Evolutionary conservation across 2,329 filamentous ascomycete genomes (phyloP).

Genomic region (Colletotrichum simmondsii): DNA sequence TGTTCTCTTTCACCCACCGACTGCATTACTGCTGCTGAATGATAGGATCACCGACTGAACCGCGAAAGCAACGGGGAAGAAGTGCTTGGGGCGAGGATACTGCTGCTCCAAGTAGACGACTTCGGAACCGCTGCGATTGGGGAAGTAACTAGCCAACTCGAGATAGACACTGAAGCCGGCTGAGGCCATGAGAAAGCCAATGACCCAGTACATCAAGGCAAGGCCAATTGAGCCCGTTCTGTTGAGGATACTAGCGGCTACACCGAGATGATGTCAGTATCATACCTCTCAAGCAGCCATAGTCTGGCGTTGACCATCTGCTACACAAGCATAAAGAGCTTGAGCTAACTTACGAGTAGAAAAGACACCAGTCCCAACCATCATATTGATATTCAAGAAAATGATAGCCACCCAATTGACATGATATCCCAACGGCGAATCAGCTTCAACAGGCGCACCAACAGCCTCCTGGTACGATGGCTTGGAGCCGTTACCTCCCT

Average conservation of each 20-base stretch:
- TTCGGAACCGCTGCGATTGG: constrained; percentile 73
- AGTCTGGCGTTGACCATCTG: no score
- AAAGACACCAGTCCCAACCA: constrained; percentile 73
- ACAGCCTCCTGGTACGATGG: constrained; percentile 69
- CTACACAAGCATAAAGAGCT: no score
- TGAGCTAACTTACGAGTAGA: constrained; percentile 65
- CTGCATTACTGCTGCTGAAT: constrained; percentile 73
- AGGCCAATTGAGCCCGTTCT: constrained; percentile 72
- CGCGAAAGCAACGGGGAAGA: constrained; percentile 73
- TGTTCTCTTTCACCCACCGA: constrained; percentile 48
- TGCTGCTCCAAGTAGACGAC: constrained; percentile 77
- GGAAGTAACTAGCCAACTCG: constrained; percentile 73
- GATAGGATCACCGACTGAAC: constrained; percentile 72
- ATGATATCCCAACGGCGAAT: constrained; percentile 69
- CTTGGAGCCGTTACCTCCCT: constrained; percentile 60
- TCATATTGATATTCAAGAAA: constrained; percentile 70
- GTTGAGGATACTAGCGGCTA: constrained; percentile 67
- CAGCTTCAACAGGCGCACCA: constrained; percentile 69
- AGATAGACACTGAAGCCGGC: constrained; percentile 69
- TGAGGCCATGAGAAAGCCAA: constrained; percentile 69
- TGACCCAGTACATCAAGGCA: constrained; percentile 71
- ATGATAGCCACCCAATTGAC: constrained; percentile 67
- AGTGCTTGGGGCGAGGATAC: constrained; percentile 71
- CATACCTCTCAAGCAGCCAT: no score
- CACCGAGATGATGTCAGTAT: constrained; percentile 5